Percentiles rank a stretch among this genome's conserved stretches.
Evolutionary conservation across 495 filamentous ascomycete species (phyloP).

Genomic region (Talaromyces borbonicus): DNA sequence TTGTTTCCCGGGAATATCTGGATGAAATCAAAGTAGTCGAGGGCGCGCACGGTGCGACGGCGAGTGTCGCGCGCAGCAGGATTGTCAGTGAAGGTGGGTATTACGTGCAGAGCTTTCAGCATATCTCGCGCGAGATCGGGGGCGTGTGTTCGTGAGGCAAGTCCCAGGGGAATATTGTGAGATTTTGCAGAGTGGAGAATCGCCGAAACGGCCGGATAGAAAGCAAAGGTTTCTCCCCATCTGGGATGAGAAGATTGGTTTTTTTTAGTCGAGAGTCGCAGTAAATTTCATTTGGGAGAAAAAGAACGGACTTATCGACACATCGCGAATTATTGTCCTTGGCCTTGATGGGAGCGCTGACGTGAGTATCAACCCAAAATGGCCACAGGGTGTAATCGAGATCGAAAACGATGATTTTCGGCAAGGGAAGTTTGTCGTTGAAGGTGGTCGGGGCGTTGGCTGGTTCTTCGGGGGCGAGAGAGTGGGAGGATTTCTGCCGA

Average conservation of each 20-base stretch:
- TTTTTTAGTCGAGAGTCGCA: neutral
- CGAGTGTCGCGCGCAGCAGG: conserved; percentile 23
- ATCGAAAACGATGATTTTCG: conserved; percentile 83
- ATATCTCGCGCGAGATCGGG: conserved; percentile 75
- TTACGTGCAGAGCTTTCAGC: conserved; percentile 62
- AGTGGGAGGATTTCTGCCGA: conserved; percentile 28
- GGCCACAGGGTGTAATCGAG: conserved; percentile 97
- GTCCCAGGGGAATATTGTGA: conserved; percentile 53
- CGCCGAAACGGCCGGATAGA: conserved; percentile 68
- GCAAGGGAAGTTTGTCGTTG: conserved; percentile 69
- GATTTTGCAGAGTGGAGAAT: conserved; percentile 55
- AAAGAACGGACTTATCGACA: conserved; percentile 23
- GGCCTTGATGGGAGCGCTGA: conserved; percentile 66
- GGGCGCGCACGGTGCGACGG: conserved; percentile 35
- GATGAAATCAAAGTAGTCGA: conserved; percentile 70
- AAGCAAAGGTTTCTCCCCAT: conserved; percentile 66
- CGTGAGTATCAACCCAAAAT: conserved; percentile 94
- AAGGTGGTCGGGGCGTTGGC: conserved; percentile 49
- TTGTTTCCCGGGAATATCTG: conserved; percentile 90
- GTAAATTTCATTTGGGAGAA: neutral
- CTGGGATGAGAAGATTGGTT: too few species aligned
- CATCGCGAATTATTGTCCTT: conserved; percentile 45
- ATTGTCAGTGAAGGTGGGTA: conserved; percentile 38
- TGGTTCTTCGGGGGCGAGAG: conserved; percentile 25
- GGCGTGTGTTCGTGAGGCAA: conserved; percentile 74